Evolutionary conservation across 257 asterid species (phyloP), one percentile per base, ranked within the genome.

Genomic region (Petunia axillaris): DNA sequence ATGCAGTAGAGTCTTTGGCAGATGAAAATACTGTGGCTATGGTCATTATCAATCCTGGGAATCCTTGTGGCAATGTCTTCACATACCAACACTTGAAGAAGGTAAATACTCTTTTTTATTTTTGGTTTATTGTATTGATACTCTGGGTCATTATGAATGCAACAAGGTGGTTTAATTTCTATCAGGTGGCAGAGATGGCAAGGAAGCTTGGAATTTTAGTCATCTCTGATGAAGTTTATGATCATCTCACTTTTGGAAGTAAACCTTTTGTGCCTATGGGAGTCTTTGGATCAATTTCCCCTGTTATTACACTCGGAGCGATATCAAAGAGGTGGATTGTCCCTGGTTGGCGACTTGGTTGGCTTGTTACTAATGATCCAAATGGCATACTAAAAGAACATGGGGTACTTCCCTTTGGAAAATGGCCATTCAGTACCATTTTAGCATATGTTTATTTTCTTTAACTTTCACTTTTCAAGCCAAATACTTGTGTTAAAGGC

Each of bases 271-370:
- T 88, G 55, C 90, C 96, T 1, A 89, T 93, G 97, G 90, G 87
- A 15, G 50, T 65, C 44, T 87, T 87, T 81, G 94, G 90, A 82
- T 84, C 89, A 5, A 76, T 75, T 37, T 81, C 84, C 2, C 97
- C 96, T 41, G 88, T 91, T 50, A 46, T 91, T 14, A 86, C 95
- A 4, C 74, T 93, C 10, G 97, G 95, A 53, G 81, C 97, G 1
- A 82, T 93, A 57, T 91, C 97, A 9, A 91, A 93, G 85, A 87
- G 95, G 77, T 93, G 97, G 97, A 86, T 90, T 66, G 78, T 93
- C 81, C 97, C 97, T 16, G 95, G 95, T 55, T 93, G 94, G 97
- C 84, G 93, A 13, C 68, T 90, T 75, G 97, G 97, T 67, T 93
- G 97, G 97, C 84, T 93, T 14, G 90, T 81, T 75, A 83, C 82